Base-by-base conservation (phyloP, 208 protist species). In the Trypanosoma theileri region DNA sequence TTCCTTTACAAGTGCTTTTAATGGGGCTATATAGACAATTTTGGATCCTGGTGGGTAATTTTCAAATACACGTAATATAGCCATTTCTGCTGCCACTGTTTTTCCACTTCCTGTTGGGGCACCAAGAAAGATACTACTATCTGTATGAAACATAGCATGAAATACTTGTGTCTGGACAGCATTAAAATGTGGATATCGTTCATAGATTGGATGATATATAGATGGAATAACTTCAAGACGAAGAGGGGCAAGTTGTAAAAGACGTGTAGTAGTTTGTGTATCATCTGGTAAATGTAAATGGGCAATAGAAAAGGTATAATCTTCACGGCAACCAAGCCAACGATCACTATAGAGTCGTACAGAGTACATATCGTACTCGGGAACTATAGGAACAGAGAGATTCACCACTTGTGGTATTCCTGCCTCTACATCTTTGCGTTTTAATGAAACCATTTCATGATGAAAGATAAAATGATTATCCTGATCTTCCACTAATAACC, bases 1-100 rank as follows among this genome's bases (percentile, higher is more conserved):
- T 91, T 99, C 99, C 71, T 98, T 95, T 51, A 99, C 98, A 16
- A 99, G 90, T 0, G 99, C 98, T 83, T 99, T 99, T 26, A 99
- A 82, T 22, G 99, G 99, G 14, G 97, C 99, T 66, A 99, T 99
- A 84, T 99, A 99, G 16, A 99, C 96, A 21, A 96, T 86, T 84
- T 99, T 98, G 62, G 82, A 84, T 17, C 85, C 89, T 28, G 48
- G 26, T 8, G 95, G 90, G 45, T 86, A 84, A 75, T 91, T 74
- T 70, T 93, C 89, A 66, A 95, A 95, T 0, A 99, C 77, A 50
- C 98, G 87, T n/a, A 99, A 90, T 51, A 99, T 96, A 42, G 98
- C 97, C 68, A 99, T 83, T 81, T 99, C 99, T 12, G 98, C 98
- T 16, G 92, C 89, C 48, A 99, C 83, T 1, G 99, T 99, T 84